These are phyloP conservation scores for Podila clonocystis DNA, from an alignment of 192 early-diverging fungal species.

Conservation along the genomic window DNA sequence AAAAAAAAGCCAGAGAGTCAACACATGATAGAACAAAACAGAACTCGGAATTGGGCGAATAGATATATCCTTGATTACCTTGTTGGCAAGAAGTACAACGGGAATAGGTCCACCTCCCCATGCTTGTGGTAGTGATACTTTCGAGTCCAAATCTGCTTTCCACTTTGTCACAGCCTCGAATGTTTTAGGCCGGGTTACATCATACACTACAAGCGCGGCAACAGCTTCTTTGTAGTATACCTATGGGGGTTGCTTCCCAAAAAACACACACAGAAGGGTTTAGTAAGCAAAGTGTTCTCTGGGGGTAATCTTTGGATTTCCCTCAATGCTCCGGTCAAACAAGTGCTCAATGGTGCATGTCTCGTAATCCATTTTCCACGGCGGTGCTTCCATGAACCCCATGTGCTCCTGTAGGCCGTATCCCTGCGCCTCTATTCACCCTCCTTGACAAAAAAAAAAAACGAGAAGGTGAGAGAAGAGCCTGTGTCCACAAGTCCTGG, in stretches of 20 bases:
- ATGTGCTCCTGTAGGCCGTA: too few species aligned
- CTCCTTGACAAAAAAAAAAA: too few species aligned
- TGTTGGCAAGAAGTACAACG: constrained; percentile 65
- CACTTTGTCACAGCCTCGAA: constrained; percentile 66
- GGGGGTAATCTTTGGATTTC: not conserved
- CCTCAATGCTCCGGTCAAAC: too few species aligned
- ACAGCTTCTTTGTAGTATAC: constrained; percentile 70
- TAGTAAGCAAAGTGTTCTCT: not conserved
- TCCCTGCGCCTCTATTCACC: too few species aligned
- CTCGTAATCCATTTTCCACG: too few species aligned
- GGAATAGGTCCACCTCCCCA: constrained; percentile 65
- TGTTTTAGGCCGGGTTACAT: constrained; percentile 64
- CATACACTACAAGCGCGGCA: constrained; percentile 67
- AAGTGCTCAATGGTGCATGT: too few species aligned
- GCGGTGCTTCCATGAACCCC: too few species aligned
- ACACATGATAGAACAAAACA: not conserved
- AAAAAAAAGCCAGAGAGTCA: not conserved
- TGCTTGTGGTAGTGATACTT: constrained; percentile 59
- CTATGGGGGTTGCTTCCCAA: constrained; percentile 9
- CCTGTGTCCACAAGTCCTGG: too few species aligned
- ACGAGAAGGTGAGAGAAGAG: too few species aligned
- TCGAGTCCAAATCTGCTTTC: constrained; percentile 68
- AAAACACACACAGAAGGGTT: not conserved
- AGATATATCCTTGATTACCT: constrained; percentile 44
- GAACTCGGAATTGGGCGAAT: not conserved